phyloP scores from a whole-genome alignment of 1,139 yeast species.

The Sugiyamaella grinbergsii region DNA sequence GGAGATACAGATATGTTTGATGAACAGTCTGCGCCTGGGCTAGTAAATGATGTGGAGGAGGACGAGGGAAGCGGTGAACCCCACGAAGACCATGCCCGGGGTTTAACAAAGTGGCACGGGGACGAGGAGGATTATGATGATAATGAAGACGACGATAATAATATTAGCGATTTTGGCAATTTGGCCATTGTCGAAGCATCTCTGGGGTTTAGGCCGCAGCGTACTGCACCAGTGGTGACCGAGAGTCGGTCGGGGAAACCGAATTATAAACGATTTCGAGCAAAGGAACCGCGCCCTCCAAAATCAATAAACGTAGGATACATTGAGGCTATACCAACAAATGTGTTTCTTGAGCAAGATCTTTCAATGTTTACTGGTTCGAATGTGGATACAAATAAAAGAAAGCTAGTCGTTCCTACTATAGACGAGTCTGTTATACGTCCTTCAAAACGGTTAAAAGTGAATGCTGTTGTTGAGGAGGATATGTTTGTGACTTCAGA shows the following conservation, averaged over 20 bases:
- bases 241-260: slow-evolving; percentile 10
- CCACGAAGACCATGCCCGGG: not conserved
- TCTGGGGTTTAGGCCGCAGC: slow-evolving; percentile 11
- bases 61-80: slow-evolving; percentile 15
- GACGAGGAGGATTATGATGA: slow-evolving; percentile 20
- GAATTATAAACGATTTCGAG: slow-evolving; percentile 25
- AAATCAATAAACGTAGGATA: slow-evolving; percentile 8
- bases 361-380: slow-evolving; percentile 18
- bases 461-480: slow-evolving; percentile 6
- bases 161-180: slow-evolving; percentile 18
- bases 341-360: slow-evolving; percentile 10
- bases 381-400: not conserved
- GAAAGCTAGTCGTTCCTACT: not conserved
- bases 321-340: slow-evolving; percentile 10
- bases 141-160: slow-evolving; percentile 18
- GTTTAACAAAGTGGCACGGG: slow-evolving; percentile 13
- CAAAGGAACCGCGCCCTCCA: slow-evolving; percentile 7
- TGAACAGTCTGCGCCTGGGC: slow-evolving; percentile 8
- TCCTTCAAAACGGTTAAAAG: slow-evolving; percentile 14
- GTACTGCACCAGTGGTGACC: not conserved
- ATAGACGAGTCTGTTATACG: not conserved
- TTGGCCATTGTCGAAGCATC: slow-evolving; percentile 27
- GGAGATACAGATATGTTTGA: slow-evolving; percentile 9
- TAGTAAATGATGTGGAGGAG: slow-evolving; percentile 3
- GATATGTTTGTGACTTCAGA: slow-evolving; percentile 19